Conservation (phyloP, 768 basidiomycete species). For the Podaxis mareebaensis region DNA sequence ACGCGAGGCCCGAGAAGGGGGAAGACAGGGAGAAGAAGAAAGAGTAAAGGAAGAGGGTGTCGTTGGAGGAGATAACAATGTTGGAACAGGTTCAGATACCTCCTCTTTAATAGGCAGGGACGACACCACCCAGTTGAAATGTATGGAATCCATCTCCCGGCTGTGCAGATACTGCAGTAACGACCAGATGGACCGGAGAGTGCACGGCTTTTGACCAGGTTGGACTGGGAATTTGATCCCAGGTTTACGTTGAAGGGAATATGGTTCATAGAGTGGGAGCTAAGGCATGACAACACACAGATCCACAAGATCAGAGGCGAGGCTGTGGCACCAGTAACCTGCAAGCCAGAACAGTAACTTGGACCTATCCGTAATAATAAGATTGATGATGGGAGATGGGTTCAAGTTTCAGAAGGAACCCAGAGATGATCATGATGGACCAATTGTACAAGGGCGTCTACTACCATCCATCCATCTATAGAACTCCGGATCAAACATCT, state of each 20-base stretch:
- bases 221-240: constrained; percentile 10
- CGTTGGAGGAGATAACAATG: constrained; percentile 38
- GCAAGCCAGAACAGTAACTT: constrained; percentile 6
- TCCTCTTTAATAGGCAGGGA: constrained; percentile 49
- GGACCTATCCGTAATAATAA: constrained; percentile 3
- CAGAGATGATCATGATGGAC: constrained; percentile 13
- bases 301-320: constrained; percentile 10
- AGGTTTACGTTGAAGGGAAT: background rate
- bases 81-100: constrained; percentile 32
- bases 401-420: constrained; percentile 1
- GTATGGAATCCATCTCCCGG: constrained; percentile 33
- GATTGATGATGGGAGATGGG: constrained; percentile 12
- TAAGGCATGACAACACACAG: constrained; percentile 9
- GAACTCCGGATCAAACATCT: constrained; percentile 6
- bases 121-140: constrained; percentile 36
- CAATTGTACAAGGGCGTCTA: background rate
- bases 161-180: constrained; percentile 42
- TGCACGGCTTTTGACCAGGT: constrained; percentile 23
- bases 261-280: background rate
- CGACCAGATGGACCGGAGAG: constrained; percentile 19
- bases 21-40: constrained; percentile 20
- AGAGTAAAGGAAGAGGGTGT: constrained; percentile 23
- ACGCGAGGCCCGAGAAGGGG: constrained; percentile 22
- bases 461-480: background rate
- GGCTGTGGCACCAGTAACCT: constrained; percentile 15